Base-by-base conservation (phyloP, 805 yeast genomes). In the Yarrowia sp. region DNA sequence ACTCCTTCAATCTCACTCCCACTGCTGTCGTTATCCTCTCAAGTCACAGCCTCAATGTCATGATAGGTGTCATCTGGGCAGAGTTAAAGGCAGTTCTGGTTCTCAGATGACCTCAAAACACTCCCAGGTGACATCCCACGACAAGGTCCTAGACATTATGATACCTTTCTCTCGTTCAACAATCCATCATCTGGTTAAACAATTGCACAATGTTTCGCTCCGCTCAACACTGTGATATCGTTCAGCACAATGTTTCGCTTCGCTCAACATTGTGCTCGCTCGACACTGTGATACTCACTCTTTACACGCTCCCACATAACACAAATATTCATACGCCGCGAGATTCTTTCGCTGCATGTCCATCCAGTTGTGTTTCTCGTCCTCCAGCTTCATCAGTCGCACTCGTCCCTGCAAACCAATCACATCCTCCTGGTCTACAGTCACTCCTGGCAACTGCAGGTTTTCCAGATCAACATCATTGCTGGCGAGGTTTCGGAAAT, bases 261-360 rank as follows among this genome's bases (percentile, higher is more conserved):
- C 52, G 52, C 36, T 46, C 52, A n/a, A n/a, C n/a, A n/a, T n/a
- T n/a, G 4, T 30, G 8, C 9, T 16, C 7, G 24, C 17, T 10
- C 14, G 17, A n/a, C n/a, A n/a, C n/a, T n/a, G n/a, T n/a, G n/a
- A n/a, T 16, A 70, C 71, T 48, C 66, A 72, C 71, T 80, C 80
- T 71, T 87, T 89, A n/a, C 92, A 90, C 71, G 90, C 95, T 38
- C 83, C 85, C 11, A 90, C 85, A 67, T 93, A 84, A 74, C 96
- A 90, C 48, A 90, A 78, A 70, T 90, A 90, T 73, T 89, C 95
- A 72, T 90, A 89, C 6, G 86, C 86, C 67, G 82, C 81, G 40
- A 79, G 66, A 65, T 75, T 75, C 66, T 78, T 72, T 8, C 82
- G 74, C 67, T 79, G 79, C 51, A 69, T 71, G 66, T 79, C 82